Evolutionary conservation across 176 grass and related monocot species (phyloP).

Genomic region (Phoenix dactylifera): DNA sequence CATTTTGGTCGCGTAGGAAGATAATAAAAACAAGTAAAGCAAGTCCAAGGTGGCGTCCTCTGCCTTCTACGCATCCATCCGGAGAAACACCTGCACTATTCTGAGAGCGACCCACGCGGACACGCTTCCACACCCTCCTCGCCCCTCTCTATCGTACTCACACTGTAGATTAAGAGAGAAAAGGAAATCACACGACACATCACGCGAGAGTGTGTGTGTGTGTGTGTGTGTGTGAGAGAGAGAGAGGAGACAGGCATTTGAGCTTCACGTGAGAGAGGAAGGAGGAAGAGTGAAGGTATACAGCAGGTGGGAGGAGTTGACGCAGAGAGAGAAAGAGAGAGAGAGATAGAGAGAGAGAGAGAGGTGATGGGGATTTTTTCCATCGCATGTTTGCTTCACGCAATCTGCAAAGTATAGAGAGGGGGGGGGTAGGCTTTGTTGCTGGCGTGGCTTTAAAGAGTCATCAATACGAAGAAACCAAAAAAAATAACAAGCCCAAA

Average conservation of each 20-base stretch:
- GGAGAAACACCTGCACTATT: conserved; percentile 23
- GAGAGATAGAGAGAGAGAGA: conserved; percentile 6
- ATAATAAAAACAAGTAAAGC: neutral
- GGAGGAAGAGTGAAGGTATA: neutral
- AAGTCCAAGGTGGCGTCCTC: conserved; percentile 25
- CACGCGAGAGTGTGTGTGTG: conserved; percentile 21
- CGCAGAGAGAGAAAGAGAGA: conserved; percentile 27
- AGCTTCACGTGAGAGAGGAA: conserved; percentile 26
- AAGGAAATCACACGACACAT: conserved; percentile 17
- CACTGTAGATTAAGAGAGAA: conserved; percentile 6
- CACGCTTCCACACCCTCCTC: conserved; percentile 26
- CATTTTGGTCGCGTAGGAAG: conserved; percentile 10
- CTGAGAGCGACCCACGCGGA: conserved; percentile 25
- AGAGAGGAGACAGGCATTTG: conserved; percentile 38
- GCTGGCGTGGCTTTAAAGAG: conserved; percentile 99
- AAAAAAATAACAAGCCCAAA: conserved; percentile 35
- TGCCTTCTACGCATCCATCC: conserved; percentile 39
- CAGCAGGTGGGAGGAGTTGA: conserved; percentile 3
- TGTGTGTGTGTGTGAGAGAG: no score
- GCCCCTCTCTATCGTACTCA: conserved; percentile 6
- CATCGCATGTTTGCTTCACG: conserved; percentile 89
- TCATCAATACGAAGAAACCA: conserved; percentile 81
- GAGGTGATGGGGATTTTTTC: conserved; percentile 29
- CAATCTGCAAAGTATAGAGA: conserved; percentile 67
- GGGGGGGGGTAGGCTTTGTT: conserved; percentile 48